phyloP scores from a whole-genome alignment of 2,329 filamentous ascomycete species.

The Tolypocladium ovalisporum region DNA sequence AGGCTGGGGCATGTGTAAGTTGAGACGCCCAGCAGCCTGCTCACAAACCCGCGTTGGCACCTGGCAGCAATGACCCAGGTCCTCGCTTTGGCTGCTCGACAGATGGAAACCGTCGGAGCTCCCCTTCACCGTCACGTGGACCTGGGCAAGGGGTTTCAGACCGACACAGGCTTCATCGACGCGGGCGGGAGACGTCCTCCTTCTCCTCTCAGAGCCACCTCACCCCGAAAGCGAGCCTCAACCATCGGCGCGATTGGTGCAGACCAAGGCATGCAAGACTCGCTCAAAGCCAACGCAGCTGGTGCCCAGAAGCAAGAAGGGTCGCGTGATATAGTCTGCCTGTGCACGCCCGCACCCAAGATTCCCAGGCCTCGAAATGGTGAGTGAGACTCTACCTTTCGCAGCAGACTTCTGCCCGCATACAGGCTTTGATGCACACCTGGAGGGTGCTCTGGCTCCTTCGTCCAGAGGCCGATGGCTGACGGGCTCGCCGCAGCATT shows the following conservation, averaged over 20 bases:
- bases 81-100: constrained; percentile 11
- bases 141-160: constrained; percentile 9
- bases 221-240: constrained; percentile 30
- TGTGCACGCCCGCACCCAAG: constrained; percentile 46
- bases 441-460: background rate
- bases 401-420: background rate
- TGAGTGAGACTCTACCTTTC: constrained; percentile 24
- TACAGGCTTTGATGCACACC: background rate
- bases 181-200: constrained; percentile 4
- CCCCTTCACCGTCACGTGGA: constrained; percentile 10
- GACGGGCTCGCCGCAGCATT: constrained; percentile 54
- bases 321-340: constrained; percentile 37
- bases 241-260: constrained; percentile 34
- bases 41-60: background rate
- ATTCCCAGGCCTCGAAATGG: constrained; percentile 49
- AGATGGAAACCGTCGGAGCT: constrained; percentile 11
- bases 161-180: constrained; percentile 3
- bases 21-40: background rate
- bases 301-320: constrained; percentile 16
- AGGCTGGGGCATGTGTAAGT: background rate
- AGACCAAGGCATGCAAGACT: constrained; percentile 22
- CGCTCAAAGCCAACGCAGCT: constrained; percentile 16
- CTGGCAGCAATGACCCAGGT: constrained; percentile 13
- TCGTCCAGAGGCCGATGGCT: constrained; percentile 7
- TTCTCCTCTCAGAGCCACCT: constrained; percentile 2